A percentile compares a stretch with the other conserved stretches of the same genome.
phyloP scores from a whole-genome alignment of 2,329 filamentous ascomycete species.

The Dactylonectria estremocensis region DNA sequence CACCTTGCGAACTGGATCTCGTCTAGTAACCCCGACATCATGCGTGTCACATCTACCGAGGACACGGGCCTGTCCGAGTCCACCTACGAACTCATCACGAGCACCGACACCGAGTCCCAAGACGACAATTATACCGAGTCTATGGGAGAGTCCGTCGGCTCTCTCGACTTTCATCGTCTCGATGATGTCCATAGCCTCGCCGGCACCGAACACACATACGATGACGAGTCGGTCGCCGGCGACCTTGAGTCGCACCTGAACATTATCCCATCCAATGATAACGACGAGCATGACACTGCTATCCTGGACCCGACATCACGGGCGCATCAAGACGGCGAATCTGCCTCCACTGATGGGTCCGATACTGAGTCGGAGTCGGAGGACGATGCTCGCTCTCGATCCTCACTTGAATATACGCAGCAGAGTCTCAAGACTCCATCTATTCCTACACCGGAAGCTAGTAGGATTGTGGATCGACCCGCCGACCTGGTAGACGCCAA shows the following conservation, averaged over 20 bases:
- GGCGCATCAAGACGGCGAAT: slow-evolving; percentile 34
- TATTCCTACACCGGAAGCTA: slow-evolving; percentile 55
- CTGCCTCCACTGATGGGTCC: slow-evolving; percentile 29
- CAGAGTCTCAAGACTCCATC: slow-evolving; percentile 63
- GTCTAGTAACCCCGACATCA: slow-evolving; percentile 70
- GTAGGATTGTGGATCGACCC: slow-evolving; percentile 45
- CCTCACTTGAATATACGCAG: slow-evolving; percentile 66
- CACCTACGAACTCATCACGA: slow-evolving; percentile 70
- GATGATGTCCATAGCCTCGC: slow-evolving; percentile 68
- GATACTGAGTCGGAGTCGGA: slow-evolving; percentile 57
- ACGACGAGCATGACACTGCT: slow-evolving; percentile 30
- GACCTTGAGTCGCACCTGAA: slow-evolving; percentile 46
- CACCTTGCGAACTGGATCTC: slow-evolving; percentile 73
- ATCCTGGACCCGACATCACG: slow-evolving; percentile 27
- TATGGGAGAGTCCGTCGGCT: slow-evolving; percentile 65
- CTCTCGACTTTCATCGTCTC: slow-evolving; percentile 63
- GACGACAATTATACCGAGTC: slow-evolving; percentile 65
- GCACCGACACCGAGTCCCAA: slow-evolving; percentile 68
- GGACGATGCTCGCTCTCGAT: slow-evolving; percentile 57
- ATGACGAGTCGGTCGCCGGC: slow-evolving; percentile 58
- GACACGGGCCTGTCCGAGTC: slow-evolving; percentile 70
- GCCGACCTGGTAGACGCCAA: slow-evolving; percentile 20
- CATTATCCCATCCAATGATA: slow-evolving; percentile 23
- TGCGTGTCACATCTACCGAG: slow-evolving; percentile 63
- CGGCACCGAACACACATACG: slow-evolving; percentile 64